Conservation (phyloP, 1,284 basidiomycete genomes). For the Puccinia triticina region DNA sequence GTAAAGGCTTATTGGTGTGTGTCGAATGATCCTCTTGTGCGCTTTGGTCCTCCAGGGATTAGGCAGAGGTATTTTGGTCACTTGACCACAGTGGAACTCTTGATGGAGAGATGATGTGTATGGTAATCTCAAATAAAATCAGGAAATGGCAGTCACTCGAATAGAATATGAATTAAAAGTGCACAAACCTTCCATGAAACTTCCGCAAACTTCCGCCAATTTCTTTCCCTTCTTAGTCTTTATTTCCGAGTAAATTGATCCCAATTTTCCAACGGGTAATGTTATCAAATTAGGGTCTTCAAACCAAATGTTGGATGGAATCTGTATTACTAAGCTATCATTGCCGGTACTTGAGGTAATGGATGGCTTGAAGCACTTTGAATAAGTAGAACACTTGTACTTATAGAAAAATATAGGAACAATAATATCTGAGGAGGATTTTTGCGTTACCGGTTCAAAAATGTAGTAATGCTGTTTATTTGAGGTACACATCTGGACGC, state of each 20-base stretch:
- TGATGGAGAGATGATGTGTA: not conserved
- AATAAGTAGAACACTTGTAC: not conserved
- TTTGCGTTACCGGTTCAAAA: not conserved
- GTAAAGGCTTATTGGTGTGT: too few relatives aligned
- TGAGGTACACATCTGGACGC: not conserved
- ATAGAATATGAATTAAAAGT: not conserved
- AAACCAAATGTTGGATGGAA: not conserved
- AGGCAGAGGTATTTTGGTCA: not conserved
- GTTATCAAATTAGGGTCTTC: not conserved
- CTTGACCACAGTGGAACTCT: not conserved
- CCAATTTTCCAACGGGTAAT: not conserved
- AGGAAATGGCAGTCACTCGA: too few relatives aligned
- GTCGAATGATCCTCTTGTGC: too few relatives aligned
- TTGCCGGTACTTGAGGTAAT: not conserved
- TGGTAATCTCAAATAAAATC: too few relatives aligned
- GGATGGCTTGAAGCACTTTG: too few relatives aligned
- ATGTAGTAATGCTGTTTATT: constrained; percentile 5
- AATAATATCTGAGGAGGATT: not conserved
- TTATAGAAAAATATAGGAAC: not conserved
- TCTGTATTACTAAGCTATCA: not conserved
- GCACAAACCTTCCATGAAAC: not conserved
- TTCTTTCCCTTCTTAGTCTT: not conserved
- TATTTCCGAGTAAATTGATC: not conserved
- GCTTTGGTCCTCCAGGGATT: constrained; percentile 22
- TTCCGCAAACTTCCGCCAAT: not conserved